These are phyloP conservation scores for Vachellia pachyceras DNA, from an alignment of 306 rosid species.

Conservation along the genomic window DNA sequence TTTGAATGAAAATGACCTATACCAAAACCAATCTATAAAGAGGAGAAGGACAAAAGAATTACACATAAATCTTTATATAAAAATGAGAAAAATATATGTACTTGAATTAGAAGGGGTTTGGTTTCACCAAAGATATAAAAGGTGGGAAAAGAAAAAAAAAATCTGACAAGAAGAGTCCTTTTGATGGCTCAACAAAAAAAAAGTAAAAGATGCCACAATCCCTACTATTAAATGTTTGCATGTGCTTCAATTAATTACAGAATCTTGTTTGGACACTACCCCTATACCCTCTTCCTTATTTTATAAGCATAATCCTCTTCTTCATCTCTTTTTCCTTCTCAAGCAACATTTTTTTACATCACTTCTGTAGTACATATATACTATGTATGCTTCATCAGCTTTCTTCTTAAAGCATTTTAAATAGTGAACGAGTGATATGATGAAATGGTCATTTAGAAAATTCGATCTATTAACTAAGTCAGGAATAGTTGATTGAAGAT, in stretches of 20 bases:
- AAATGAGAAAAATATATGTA: conserved; percentile 14
- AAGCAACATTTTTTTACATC: conserved; percentile 39
- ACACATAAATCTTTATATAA: conserved; percentile 46
- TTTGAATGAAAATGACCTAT: conserved; percentile 63
- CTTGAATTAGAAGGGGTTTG: conserved; percentile 38
- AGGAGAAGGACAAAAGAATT: conserved; percentile 66
- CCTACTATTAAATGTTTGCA: conserved; percentile 66
- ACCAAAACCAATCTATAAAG: conserved; percentile 55
- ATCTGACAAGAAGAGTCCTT: conserved; percentile 58
- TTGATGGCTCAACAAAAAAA: conserved; percentile 83
- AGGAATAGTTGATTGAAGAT: too few species aligned
- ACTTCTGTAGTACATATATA: not conserved
- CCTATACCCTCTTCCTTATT: conserved; percentile 48
- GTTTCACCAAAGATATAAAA: conserved; percentile 39
- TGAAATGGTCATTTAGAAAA: too few species aligned
- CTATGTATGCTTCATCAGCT: not conserved
- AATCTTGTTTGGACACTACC: conserved; percentile 59
- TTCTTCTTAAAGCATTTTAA: not conserved
- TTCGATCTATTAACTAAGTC: too few species aligned
- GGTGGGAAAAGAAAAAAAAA: not conserved
- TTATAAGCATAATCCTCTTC: conserved; percentile 50
- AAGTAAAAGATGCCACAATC: conserved; percentile 60
- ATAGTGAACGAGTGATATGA: too few species aligned
- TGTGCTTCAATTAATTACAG: conserved; percentile 66
- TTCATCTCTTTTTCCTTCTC: conserved; percentile 50